Evolutionary conservation across 2,329 filamentous ascomycete genomes (phyloP), one percentile per base, ranked within the genome.

Genomic region (Madurella mycetomatis): DNA sequence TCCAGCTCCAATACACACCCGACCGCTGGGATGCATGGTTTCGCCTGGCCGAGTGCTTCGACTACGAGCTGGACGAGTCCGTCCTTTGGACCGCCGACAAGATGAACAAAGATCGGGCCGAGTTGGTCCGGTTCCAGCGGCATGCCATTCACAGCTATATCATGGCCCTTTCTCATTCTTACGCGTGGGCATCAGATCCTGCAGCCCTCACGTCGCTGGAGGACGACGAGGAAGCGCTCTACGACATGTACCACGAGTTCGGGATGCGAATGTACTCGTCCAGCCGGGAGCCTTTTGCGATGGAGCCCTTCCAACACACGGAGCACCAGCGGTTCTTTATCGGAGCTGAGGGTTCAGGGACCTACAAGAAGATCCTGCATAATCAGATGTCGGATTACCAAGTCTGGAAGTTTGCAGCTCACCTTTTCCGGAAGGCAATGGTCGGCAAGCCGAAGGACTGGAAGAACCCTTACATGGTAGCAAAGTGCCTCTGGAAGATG

Each of bases 11-110:
- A 62, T 90, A 90, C 67, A 90, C 86, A 1, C 82, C 84, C 2
- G 85, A 90, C 41, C 84, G 85, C 53, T 96, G 91, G 91, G 88
- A 95, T 67, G 87, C 88, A 0, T 96, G 91, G 91, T 94, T 92
- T 68, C 83, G 90, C 12, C 79, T 95, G 19, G 91, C 87, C 0
- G 90, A 95, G 68, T 90, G 88, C 47, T 92, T 90, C 64, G 91
- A 96, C 69, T 87, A 89, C 48, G 90, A 95, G 64, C 75, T 95
- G 13, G 91, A 96, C 59, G 91, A 96, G 69, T 83, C 86, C 7
- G 88, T 95, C 5, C 82, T 92, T 5, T 95, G 91, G 91, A 88
- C 86, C 17, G 88, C 90, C 1, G 90, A 95, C 62, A 95, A 95
- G 70, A 86, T 95, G 72, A 95, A 95, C 71, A 92, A 88, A 67